These are phyloP conservation scores for Colletotrichum sp. DNA, from an alignment of 2,329 filamentous ascomycete species.

Conservation along the genomic window DNA sequence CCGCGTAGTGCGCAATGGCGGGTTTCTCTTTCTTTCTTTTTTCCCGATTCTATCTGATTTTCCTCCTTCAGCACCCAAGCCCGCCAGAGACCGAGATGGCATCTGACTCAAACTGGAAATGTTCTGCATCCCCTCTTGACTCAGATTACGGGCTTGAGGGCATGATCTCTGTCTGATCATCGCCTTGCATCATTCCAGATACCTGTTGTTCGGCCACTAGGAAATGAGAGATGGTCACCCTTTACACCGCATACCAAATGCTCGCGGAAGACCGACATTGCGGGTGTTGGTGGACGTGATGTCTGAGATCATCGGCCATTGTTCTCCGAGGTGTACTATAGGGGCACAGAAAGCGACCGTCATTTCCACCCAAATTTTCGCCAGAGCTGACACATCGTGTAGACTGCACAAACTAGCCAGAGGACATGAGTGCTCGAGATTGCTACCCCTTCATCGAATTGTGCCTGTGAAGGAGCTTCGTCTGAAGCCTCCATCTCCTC, in stretches of 20 bases:
- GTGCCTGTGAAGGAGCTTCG: neutral
- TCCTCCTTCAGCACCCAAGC: neutral
- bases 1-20: neutral
- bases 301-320: conserved; percentile 3
- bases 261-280: neutral
- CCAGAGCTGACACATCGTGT: neutral
- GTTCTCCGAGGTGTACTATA: neutral
- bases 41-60: neutral
- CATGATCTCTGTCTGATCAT: neutral
- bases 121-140: neutral
- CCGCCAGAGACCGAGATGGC: neutral
- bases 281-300: neutral
- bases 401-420: neutral
- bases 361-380: neutral
- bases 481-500: neutral
- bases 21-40: neutral
- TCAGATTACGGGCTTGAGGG: neutral
- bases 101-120: neutral
- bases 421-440: neutral
- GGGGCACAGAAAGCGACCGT: neutral
- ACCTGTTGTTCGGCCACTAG: neutral
- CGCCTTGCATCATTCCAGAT: neutral
- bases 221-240: neutral
- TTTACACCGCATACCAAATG: neutral
- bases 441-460: neutral